Conservation (phyloP, 345 rosid species). For the Conringia planisiliqua region DNA sequence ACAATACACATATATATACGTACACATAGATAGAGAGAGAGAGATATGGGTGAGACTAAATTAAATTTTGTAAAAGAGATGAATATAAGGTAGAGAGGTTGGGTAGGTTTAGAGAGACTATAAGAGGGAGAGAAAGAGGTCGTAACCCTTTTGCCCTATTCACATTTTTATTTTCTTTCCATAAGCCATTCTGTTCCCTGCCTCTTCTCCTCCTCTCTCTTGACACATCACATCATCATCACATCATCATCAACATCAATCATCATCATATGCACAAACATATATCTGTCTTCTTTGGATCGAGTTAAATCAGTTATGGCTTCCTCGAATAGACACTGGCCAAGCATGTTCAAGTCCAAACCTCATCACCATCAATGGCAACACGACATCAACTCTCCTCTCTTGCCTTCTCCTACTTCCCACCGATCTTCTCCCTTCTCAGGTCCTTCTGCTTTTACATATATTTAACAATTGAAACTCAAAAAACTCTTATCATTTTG, state of each 20-base stretch:
- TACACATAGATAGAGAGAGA: slow-evolving; percentile 27
- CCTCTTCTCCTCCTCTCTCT: slow-evolving; percentile 23
- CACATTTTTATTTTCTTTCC: slow-evolving; percentile 16
- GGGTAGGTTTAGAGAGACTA: slow-evolving; percentile 40
- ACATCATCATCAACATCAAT: slow-evolving; percentile 15
- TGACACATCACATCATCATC: slow-evolving; percentile 28
- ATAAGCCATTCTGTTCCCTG: slow-evolving; percentile 25
- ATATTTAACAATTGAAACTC: not conserved
- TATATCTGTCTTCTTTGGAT: slow-evolving; percentile 17
- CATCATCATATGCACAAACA: slow-evolving; percentile 21
- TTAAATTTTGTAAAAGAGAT: not conserved
- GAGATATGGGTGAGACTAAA: not conserved
- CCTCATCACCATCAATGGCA: slow-evolving; percentile 88
- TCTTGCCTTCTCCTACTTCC: slow-evolving; percentile 52
- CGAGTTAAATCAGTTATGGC: slow-evolving; percentile 54
- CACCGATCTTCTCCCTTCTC: slow-evolving; percentile 48
- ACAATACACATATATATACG: not conserved
- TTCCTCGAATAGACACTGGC: slow-evolving; percentile 99
- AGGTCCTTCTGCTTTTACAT: slow-evolving; percentile 15
- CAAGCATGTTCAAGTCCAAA: slow-evolving; percentile 98
- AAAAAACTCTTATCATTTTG: not conserved
- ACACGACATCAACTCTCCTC: slow-evolving; percentile 73
- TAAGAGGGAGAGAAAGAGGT: slow-evolving; percentile 43
- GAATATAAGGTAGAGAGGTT: slow-evolving; percentile 52
- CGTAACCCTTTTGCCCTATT: slow-evolving; percentile 29